Conservation (phyloP, 352 stramenopile genomes). For the Pythium guiyangense region DNA sequence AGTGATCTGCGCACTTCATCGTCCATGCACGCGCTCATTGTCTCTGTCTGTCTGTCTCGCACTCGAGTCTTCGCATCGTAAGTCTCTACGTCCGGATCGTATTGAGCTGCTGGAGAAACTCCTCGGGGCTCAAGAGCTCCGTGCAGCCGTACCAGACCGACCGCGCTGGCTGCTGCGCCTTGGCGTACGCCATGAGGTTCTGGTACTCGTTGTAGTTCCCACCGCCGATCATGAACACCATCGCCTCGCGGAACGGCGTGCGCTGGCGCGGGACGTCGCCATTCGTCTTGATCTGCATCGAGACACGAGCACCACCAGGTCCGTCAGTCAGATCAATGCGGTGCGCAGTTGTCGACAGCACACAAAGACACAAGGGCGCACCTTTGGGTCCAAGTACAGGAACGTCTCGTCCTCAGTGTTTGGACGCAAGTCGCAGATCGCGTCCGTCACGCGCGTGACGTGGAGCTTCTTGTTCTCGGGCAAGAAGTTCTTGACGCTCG, state of each 20-base stretch:
- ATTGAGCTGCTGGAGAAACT: conserved; percentile 86
- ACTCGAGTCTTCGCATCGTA: conserved; percentile 5
- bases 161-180: conserved; percentile 55
- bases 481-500: conserved; percentile 86
- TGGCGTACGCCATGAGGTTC: conserved; percentile 80
- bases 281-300: conserved; percentile 60
- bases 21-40: too few species aligned
- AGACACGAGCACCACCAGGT: not conserved
- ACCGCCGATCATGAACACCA: conserved; percentile 87
- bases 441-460: conserved; percentile 73
- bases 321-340: too few species aligned
- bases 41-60: not conserved
- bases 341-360: too few species aligned
- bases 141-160: conserved; percentile 88
- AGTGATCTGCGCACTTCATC: too few species aligned
- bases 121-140: conserved; percentile 84
- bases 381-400: conserved; percentile 85
- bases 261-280: conserved; percentile 69
- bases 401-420: conserved; percentile 83
- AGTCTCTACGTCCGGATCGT: conserved; percentile 45
- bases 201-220: conserved; percentile 89
- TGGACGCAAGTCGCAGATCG: conserved; percentile 76
- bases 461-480: conserved; percentile 87
- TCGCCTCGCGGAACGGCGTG: conserved; percentile 73
- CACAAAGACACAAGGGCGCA: conserved; percentile 8